These are phyloP conservation scores for Lactifluus volemus DNA, from an alignment of 768 basidiomycete genomes.

Conservation along the genomic window DNA sequence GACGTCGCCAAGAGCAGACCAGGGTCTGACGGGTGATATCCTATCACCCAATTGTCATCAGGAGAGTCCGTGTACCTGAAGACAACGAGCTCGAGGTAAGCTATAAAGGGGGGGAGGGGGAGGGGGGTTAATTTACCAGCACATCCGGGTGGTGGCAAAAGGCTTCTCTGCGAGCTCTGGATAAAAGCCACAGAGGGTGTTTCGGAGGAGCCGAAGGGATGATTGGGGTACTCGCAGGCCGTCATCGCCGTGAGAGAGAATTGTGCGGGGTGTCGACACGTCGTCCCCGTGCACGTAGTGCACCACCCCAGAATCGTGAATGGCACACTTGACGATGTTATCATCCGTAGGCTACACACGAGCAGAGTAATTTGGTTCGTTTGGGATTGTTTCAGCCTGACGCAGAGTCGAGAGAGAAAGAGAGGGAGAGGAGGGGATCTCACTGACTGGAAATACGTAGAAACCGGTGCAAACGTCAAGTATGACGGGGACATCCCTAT, in stretches of 20 bases:
- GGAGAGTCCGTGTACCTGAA: constrained; percentile 83
- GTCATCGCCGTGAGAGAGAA: constrained; percentile 44
- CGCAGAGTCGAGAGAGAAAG: not conserved
- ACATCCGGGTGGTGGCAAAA: constrained; percentile 67
- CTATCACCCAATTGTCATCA: constrained; percentile 86
- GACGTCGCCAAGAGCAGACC: constrained; percentile 75
- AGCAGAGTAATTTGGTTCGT: not conserved
- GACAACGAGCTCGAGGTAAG: not conserved
- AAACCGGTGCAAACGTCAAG: constrained; percentile 67
- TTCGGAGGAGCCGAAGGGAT: constrained; percentile 42
- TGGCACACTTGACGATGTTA: constrained; percentile 67
- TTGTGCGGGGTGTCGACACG: constrained; percentile 73
- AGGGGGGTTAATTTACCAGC: constrained; percentile 52
- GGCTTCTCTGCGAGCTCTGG: constrained; percentile 71
- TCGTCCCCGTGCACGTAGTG: constrained; percentile 26
- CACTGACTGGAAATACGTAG: constrained; percentile 84
- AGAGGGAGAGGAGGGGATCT: constrained; percentile 21
- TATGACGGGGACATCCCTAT: constrained; percentile 57
- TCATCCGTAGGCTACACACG: constrained; percentile 51
- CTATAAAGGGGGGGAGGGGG: not conserved
- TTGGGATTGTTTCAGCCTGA: not conserved
- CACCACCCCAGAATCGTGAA: constrained; percentile 69
- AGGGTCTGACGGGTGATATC: constrained; percentile 49
- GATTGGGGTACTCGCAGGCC: constrained; percentile 60
- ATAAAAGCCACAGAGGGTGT: constrained; percentile 48